These are phyloP conservation scores for Aethionema arabicum DNA, from an alignment of 345 rosid genomes.

Conservation along the genomic window DNA sequence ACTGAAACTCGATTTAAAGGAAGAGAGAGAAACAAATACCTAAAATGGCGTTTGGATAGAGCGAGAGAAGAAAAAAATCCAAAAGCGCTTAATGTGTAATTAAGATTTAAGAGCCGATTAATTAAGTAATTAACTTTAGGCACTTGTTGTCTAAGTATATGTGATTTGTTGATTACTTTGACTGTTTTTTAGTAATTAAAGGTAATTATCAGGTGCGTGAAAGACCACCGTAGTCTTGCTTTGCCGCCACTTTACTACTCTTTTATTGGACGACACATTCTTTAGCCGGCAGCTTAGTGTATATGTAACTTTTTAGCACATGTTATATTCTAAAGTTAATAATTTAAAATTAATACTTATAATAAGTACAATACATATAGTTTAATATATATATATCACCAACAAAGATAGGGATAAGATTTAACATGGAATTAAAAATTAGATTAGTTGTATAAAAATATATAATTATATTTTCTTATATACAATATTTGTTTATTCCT, in stretches of 20 bases:
- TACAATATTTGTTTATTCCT: not conserved
- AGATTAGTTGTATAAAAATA: not conserved
- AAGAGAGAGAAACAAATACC: constrained; percentile 17
- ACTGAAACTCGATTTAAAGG: constrained; percentile 19
- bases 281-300: constrained; percentile 37
- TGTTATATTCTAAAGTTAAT: constrained; percentile 26
- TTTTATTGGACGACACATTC: constrained; percentile 21
- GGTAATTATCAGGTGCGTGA: constrained; percentile 2
- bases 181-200: constrained; percentile 26
- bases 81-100: not conserved
- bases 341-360: not conserved
- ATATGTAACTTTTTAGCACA: constrained; percentile 31
- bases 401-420: constrained; percentile 15
- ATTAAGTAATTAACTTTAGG: constrained; percentile 3
- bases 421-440: constrained; percentile 11
- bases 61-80: constrained; percentile 5
- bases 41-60: constrained; percentile 26
- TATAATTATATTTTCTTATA: no score
- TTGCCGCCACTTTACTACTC: constrained; percentile 32
- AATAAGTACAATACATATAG: no score
- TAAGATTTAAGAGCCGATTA: constrained; percentile 5
- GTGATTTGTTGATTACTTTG: constrained; percentile 30
- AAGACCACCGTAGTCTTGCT: constrained; percentile 6
- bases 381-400: not conserved
- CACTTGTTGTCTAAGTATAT: constrained; percentile 18